Percentiles rank a stretch among this genome's conserved stretches.
phyloP scores from a whole-genome alignment of 768 basidiomycete species.

The Polyporus arcularius region DNA sequence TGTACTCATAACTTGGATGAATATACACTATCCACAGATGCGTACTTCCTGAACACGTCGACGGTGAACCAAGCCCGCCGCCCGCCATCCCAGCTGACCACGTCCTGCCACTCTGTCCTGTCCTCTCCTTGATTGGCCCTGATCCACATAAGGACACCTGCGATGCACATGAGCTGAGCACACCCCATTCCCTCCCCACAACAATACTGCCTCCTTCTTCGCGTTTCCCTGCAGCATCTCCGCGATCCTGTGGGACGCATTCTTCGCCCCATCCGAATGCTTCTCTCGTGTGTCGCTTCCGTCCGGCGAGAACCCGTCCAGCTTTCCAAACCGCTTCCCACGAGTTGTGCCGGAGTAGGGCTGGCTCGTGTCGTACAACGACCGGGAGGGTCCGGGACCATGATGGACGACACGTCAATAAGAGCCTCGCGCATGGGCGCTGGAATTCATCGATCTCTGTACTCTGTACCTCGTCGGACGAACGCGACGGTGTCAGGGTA shows the following conservation, averaged over 20 bases:
- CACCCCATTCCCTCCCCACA: too few relatives aligned
- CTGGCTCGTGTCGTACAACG: slow-evolving; percentile 7
- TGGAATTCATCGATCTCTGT: slow-evolving; percentile 25
- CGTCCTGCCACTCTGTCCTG: too few relatives aligned
- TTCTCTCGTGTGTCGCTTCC: slow-evolving; percentile 30
- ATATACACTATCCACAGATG: too few relatives aligned
- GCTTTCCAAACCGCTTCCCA: slow-evolving; percentile 33
- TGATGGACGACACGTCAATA: slow-evolving; percentile 2
- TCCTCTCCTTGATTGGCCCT: too few relatives aligned
- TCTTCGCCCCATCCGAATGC: slow-evolving; percentile 30
- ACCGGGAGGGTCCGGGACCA: slow-evolving; percentile 16
- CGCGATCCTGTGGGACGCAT: slow-evolving; percentile 28
- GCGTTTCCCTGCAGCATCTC: slow-evolving; percentile 35
- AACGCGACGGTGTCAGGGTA: slow-evolving; percentile 34
- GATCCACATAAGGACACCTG: too few relatives aligned
- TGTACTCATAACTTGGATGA: too few relatives aligned
- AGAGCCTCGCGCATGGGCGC: slow-evolving; percentile 13
- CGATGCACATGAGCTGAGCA: too few relatives aligned
- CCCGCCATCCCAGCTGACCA: too few relatives aligned
- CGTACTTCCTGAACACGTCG: too few relatives aligned
- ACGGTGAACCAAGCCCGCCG: too few relatives aligned
- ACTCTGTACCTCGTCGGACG: slow-evolving; percentile 32
- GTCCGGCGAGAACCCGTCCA: slow-evolving; percentile 34
- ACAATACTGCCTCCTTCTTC: slow-evolving; percentile 23
- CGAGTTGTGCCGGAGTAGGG: slow-evolving; percentile 37